Conservation (phyloP, 106 monocot genomes). For the Hemerocallis citrina region DNA sequence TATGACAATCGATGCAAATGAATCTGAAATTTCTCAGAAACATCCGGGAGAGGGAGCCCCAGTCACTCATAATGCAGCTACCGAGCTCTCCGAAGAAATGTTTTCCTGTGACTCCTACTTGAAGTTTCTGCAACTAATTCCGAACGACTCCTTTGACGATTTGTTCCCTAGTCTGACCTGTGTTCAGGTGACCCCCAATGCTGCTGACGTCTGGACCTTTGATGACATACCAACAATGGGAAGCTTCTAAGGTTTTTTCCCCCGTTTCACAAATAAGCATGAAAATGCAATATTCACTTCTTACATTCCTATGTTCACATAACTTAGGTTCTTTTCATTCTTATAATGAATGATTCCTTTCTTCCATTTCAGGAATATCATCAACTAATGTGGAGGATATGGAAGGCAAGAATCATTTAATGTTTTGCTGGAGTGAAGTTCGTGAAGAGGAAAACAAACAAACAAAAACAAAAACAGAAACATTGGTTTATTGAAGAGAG, state of each 20-base stretch:
- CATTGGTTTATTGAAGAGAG: too few species aligned
- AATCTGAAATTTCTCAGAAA: conserved; percentile 19
- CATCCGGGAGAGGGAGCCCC: conserved; percentile 18
- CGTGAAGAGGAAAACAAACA: too few species aligned
- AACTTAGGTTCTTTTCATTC: background rate
- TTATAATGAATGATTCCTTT: background rate
- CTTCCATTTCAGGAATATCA: conserved; percentile 10
- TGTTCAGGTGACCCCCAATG: conserved; percentile 19
- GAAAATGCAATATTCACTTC: background rate
- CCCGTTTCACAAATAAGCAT: background rate
- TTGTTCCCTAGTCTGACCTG: conserved; percentile 21
- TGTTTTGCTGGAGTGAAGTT: too few species aligned
- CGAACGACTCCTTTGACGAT: conserved; percentile 17
- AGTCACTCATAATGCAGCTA: conserved; percentile 6
- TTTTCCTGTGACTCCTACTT: conserved; percentile 32
- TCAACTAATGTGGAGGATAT: background rate
- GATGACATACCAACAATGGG: conserved; percentile 38
- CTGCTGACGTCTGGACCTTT: conserved; percentile 53
- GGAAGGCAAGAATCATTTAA: too few species aligned
- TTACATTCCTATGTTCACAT: too few species aligned
- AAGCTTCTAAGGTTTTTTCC: background rate
- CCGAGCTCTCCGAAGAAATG: conserved; percentile 30
- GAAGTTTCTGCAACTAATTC: conserved; percentile 26
- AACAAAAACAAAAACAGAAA: too few species aligned
- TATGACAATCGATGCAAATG: background rate